These are phyloP conservation scores for Candida jianshihensis DNA, from an alignment of 805 yeast genomes.

Conservation along the genomic window DNA sequence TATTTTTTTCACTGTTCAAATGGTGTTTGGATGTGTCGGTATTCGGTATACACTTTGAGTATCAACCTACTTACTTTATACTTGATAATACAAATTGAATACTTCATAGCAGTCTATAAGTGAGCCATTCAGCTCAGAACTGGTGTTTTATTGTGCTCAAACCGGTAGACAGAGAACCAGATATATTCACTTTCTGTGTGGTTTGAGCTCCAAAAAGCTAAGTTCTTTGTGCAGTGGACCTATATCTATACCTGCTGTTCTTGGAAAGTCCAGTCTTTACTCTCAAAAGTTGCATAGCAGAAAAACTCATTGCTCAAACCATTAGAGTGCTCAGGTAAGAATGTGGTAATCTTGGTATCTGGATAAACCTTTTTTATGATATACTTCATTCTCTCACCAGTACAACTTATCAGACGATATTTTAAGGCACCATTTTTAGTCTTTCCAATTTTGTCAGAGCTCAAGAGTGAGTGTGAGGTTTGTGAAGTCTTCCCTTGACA, in stretches of 20 bases:
- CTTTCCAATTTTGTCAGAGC: conserved; percentile 28
- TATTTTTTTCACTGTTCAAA: neutral
- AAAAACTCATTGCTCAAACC: conserved; percentile 84
- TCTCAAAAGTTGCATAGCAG: conserved; percentile 76
- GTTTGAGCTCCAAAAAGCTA: too few relatives aligned
- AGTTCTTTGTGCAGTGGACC: too few relatives aligned
- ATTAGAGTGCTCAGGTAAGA: conserved; percentile 73
- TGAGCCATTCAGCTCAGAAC: too few relatives aligned
- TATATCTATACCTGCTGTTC: neutral
- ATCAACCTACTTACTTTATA: too few relatives aligned
- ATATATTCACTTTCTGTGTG: too few relatives aligned
- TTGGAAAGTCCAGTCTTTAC: conserved; percentile 52
- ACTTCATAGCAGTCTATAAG: too few relatives aligned
- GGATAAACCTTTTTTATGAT: conserved; percentile 59
- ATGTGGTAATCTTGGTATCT: conserved; percentile 55
- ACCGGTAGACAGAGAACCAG: too few relatives aligned
- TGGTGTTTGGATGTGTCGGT: conserved; percentile 2
- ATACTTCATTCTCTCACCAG: conserved; percentile 82
- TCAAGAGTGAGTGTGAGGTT: conserved; percentile 55
- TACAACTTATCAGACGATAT: conserved; percentile 61
- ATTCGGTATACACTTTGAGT: too few relatives aligned
- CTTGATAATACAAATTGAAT: too few relatives aligned
- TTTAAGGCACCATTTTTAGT: conserved; percentile 34
- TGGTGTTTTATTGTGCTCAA: too few relatives aligned
- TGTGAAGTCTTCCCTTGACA: conserved; percentile 68